Conservation (phyloP, 768 basidiomycete genomes). For the Tulasnella sp. region DNA sequence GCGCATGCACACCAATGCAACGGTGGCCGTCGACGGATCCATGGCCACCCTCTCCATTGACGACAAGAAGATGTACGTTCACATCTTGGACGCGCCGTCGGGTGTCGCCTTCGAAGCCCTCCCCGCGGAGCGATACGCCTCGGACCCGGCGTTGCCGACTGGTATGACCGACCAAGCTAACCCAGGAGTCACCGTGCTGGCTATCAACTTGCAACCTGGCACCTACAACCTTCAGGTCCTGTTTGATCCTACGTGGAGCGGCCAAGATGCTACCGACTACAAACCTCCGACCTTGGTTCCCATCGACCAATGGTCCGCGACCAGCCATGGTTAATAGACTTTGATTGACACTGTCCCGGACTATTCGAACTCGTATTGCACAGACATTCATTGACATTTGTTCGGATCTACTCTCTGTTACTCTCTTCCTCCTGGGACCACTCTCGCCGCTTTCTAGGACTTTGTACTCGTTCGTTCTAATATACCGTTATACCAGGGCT, state of each 20-base stretch:
- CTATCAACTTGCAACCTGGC: constrained; percentile 53
- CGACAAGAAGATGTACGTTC: constrained; percentile 51
- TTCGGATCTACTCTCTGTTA: no score
- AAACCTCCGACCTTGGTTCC: constrained; percentile 63
- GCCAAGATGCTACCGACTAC: constrained; percentile 46
- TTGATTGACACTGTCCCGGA: no score
- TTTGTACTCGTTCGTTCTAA: no score
- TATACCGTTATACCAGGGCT: no score
- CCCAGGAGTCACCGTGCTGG: constrained; percentile 68
- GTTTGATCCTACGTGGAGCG: constrained; percentile 85
- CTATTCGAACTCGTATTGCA: no score
- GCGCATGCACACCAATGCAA: constrained; percentile 96
- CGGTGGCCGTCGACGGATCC: constrained; percentile 50
- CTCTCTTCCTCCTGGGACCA: no score
- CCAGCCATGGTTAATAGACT: constrained; percentile 49
- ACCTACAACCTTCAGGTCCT: constrained; percentile 68
- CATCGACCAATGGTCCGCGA: constrained; percentile 62
- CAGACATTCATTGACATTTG: no score
- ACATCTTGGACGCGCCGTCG: constrained; percentile 51
- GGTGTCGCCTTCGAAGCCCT: constrained; percentile 54
- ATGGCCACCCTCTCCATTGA: constrained; percentile 67
- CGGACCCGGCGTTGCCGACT: constrained; percentile 54
- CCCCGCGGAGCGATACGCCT: constrained; percentile 42
- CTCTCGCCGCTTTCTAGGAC: no score
- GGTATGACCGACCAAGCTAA: constrained; percentile 58